Evolutionary conservation across 1,284 basidiomycete genomes (phyloP).

Genomic region (Apiotrichum mycotoxinovorans): DNA sequence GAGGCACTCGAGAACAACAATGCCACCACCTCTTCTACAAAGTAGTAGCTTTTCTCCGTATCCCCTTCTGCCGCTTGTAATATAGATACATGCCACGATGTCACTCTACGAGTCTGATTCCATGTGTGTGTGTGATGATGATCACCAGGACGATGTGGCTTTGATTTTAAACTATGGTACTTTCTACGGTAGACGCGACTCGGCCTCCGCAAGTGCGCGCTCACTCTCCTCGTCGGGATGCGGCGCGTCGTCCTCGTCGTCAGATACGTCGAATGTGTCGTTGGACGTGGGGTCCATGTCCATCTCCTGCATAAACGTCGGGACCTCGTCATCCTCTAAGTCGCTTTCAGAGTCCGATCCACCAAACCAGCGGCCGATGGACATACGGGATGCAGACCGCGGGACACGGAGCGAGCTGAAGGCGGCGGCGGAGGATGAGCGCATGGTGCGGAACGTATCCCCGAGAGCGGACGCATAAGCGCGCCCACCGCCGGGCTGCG

Average conservation of each 20-base stretch:
- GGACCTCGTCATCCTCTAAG: slow-evolving; percentile 15
- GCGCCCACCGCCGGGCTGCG: not conserved
- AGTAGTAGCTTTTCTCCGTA: not conserved
- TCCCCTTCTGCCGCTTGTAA: slow-evolving; percentile 14
- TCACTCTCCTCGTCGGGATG: not conserved
- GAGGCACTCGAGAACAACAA: slow-evolving; percentile 45
- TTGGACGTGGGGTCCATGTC: not conserved
- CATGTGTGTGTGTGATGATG: not conserved
- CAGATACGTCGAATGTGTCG: not conserved
- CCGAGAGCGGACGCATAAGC: slow-evolving; percentile 21
- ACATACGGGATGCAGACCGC: slow-evolving; percentile 26
- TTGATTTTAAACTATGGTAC: too few relatives aligned
- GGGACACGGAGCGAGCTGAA: slow-evolving; percentile 27
- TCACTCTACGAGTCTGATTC: slow-evolving; percentile 3
- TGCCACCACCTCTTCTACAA: not conserved
- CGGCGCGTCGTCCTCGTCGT: not conserved
- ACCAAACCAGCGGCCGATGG: slow-evolving; percentile 38
- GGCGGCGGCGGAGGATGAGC: slow-evolving; percentile 30
- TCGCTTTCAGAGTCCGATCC: slow-evolving; percentile 12
- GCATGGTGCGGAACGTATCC: slow-evolving; percentile 38
- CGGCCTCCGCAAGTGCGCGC: not conserved
- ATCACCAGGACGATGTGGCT: too few relatives aligned
- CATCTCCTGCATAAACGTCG: slow-evolving; percentile 1
- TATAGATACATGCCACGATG: slow-evolving; percentile 18
- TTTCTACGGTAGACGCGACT: not conserved